Evolutionary conservation across 495 filamentous ascomycete genomes (phyloP).

Genomic region (Cladorrhinum samala): DNA sequence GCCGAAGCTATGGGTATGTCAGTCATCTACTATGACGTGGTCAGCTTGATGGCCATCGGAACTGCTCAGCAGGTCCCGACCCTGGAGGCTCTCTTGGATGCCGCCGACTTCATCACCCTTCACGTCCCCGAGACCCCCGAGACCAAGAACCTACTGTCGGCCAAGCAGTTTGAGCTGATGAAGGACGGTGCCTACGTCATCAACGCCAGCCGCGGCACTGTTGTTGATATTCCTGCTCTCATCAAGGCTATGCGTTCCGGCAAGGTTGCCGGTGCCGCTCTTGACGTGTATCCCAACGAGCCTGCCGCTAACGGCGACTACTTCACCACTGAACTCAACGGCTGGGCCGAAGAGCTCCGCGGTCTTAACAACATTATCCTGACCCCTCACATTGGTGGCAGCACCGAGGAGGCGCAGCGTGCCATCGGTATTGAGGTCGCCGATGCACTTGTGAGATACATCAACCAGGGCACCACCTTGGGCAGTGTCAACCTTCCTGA

Average conservation of each 20-base stretch:
- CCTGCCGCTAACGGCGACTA: slow-evolving; percentile 91
- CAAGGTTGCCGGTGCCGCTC: slow-evolving; percentile 86
- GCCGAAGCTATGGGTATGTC: slow-evolving; percentile 97
- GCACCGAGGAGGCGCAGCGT: slow-evolving; percentile 94
- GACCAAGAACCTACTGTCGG: slow-evolving; percentile 83
- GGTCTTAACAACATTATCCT: slow-evolving; percentile 87
- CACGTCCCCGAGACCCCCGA: slow-evolving; percentile 93
- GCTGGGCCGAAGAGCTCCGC: slow-evolving; percentile 81
- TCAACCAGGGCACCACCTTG: slow-evolving; percentile 84
- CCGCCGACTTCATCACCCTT: slow-evolving; percentile 84
- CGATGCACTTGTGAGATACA: slow-evolving; percentile 80
- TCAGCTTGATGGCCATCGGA: slow-evolving; percentile 89
- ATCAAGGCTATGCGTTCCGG: slow-evolving; percentile 82
- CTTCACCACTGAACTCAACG: slow-evolving; percentile 79
- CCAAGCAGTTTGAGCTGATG: slow-evolving; percentile 76
- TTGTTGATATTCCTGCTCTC: slow-evolving; percentile 90
- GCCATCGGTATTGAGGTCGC: slow-evolving; percentile 93
- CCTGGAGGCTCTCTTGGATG: slow-evolving; percentile 65
- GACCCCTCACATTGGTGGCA: slow-evolving; percentile 93
- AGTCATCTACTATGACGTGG: slow-evolving; percentile 90
- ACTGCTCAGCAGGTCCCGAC: slow-evolving; percentile 75
- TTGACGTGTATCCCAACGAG: slow-evolving; percentile 95
- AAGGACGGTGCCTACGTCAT: slow-evolving; percentile 88
- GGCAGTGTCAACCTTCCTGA: slow-evolving; percentile 96
- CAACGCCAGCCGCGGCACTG: slow-evolving; percentile 89